Evolutionary conservation across 2,329 filamentous ascomycete species (phyloP).

Genomic region (Knufia petricola): DNA sequence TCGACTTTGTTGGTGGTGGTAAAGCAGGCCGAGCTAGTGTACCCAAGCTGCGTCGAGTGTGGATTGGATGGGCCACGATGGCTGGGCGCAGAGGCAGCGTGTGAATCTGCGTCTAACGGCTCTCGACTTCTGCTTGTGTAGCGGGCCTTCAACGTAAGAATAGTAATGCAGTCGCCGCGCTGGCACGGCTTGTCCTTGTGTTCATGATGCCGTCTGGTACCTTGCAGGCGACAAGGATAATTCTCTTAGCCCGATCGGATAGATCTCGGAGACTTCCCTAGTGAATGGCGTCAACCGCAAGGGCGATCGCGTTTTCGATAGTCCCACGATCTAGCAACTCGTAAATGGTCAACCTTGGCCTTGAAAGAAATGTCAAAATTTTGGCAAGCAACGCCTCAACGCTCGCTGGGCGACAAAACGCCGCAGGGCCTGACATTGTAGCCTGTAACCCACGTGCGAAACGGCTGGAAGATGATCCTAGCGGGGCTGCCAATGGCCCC

Average conservation of each 20-base stretch:
- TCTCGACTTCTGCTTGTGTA: too few relatives aligned
- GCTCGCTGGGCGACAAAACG: background rate
- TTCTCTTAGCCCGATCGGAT: background rate
- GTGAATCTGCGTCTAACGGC: constrained; percentile 5
- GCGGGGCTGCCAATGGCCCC: background rate
- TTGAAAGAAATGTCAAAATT: too few relatives aligned
- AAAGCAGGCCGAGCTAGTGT: constrained; percentile 32
- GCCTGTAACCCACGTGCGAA: background rate
- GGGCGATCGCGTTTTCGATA: background rate
- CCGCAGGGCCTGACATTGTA: background rate
- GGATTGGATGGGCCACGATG: constrained; percentile 51
- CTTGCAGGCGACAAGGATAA: constrained; percentile 3
- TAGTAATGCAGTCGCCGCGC: too few relatives aligned
- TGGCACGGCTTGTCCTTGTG: background rate
- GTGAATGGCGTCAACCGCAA: background rate
- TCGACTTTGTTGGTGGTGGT: constrained; percentile 21
- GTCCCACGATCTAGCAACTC: background rate
- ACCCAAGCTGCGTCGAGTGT: constrained; percentile 39
- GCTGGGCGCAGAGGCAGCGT: constrained; percentile 21
- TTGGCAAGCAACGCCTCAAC: background rate
- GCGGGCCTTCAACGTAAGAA: too few relatives aligned
- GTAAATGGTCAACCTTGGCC: background rate
- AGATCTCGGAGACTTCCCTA: background rate
- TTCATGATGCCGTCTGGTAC: background rate
- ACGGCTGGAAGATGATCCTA: background rate